These are phyloP conservation scores for Cercospora sp. DNA, from an alignment of 2,329 filamentous ascomycete genomes.

Conservation along the genomic window DNA sequence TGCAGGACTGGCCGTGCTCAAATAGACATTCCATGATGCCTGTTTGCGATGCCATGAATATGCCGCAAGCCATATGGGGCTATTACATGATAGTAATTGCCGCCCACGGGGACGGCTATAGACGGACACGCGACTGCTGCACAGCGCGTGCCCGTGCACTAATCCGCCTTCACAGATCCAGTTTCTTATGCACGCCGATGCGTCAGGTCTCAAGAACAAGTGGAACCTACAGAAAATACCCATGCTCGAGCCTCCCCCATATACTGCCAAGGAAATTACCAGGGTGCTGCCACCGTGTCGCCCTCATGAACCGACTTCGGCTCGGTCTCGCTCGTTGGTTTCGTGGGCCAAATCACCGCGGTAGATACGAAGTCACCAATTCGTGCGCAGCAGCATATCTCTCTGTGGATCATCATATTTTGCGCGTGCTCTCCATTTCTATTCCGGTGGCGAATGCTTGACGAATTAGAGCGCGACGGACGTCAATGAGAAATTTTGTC, in stretches of 20 bases:
- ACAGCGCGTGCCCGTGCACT: not conserved
- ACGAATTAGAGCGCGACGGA: not conserved
- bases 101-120: conserved; percentile 22
- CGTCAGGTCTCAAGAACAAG: conserved; percentile 13
- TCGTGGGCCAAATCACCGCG: conserved; percentile 4
- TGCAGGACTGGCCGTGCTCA: conserved; percentile 14
- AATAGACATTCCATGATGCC: conserved; percentile 2
- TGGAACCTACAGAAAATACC: conserved; percentile 1
- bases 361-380: conserved; percentile 10
- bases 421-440: conserved; percentile 1
- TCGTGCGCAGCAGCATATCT: not conserved
- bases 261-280: conserved; percentile 7
- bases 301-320: conserved; percentile 2
- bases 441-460: not conserved
- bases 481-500: not conserved
- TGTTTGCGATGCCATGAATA: not conserved
- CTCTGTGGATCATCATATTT: not conserved
- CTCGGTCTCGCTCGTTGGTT: not conserved
- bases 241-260: not conserved
- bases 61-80: conserved; percentile 6
- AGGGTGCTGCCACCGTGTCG: conserved; percentile 1
- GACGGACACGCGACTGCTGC: conserved; percentile 8
- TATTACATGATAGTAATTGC: conserved; percentile 23
- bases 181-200: conserved; percentile 3
- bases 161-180: conserved; percentile 13